Evolutionary conservation across 768 basidiomycete genomes (phyloP).

Genomic region (Boletus rubescentipes): DNA sequence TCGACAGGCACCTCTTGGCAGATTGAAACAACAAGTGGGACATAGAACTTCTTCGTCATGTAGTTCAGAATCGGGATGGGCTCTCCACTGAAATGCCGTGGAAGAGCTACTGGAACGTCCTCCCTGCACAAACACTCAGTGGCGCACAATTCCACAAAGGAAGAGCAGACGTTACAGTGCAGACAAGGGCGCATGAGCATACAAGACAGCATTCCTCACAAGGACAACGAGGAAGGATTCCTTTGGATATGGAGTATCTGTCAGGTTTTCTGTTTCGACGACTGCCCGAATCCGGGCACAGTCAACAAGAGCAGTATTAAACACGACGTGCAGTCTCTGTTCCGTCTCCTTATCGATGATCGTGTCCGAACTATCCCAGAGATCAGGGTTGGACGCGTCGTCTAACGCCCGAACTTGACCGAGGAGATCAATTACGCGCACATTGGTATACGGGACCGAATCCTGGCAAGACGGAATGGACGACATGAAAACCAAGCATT

Average conservation of each 20-base stretch:
- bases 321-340: neutral
- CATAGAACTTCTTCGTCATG: neutral
- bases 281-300: conserved; percentile 7
- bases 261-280: neutral
- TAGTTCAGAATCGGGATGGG: conserved; percentile 1
- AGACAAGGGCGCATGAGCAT: neutral
- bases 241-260: neutral
- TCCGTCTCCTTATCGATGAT: neutral
- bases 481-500: no score
- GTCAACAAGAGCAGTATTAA: conserved; percentile 1
- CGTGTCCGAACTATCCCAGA: neutral
- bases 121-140: neutral
- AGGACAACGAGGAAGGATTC: conserved; percentile 7
- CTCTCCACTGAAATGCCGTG: conserved; percentile 7
- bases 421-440: neutral
- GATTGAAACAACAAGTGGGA: neutral
- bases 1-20: neutral
- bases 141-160: no score
- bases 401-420: neutral
- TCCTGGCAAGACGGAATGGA: no score
- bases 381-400: neutral
- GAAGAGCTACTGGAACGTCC: conserved; percentile 3
- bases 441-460: neutral
- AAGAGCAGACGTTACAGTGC: neutral
- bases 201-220: conserved; percentile 1